Conservation (phyloP, 2,329 filamentous ascomycete species). For the Allantophomopsis lycopodina region DNA sequence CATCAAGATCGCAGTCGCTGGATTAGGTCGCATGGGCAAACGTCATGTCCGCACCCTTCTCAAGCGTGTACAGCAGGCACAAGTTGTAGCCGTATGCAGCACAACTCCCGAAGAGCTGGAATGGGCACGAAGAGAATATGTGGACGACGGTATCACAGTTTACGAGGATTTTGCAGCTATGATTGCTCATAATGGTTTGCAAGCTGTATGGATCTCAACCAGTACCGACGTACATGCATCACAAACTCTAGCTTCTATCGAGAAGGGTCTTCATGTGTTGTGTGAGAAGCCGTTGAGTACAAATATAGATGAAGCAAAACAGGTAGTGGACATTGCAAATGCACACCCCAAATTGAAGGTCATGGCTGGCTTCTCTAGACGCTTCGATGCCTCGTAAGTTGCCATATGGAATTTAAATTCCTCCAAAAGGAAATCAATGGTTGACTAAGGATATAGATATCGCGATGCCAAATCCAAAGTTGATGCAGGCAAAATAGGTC, state of each 20-base stretch:
- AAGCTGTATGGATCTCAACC: constrained; percentile 14
- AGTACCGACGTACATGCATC: constrained; percentile 20
- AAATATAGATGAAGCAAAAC: constrained; percentile 12
- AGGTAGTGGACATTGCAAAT: constrained; percentile 21
- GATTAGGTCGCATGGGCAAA: constrained; percentile 33
- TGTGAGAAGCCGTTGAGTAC: constrained; percentile 25
- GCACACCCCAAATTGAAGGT: constrained; percentile 23
- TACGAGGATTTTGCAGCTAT: constrained; percentile 4
- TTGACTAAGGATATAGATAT: constrained; percentile 6
- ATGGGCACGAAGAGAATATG: constrained; percentile 5
- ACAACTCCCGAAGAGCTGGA: constrained; percentile 24
- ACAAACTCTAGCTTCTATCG: constrained; percentile 19
- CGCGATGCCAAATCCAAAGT: constrained; percentile 21
- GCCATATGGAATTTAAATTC: no score
- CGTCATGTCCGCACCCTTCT: constrained; percentile 32
- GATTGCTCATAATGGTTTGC: constrained; percentile 3
- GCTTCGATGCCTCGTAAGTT: constrained; percentile 25
- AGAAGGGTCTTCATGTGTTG: constrained; percentile 21
- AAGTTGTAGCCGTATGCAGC: constrained; percentile 31
- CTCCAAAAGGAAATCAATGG: no score
- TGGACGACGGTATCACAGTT: constrained; percentile 1
- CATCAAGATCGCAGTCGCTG: constrained; percentile 28
- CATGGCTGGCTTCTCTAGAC: constrained; percentile 28
- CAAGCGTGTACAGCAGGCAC: constrained; percentile 27
- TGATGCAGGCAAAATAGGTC: constrained; percentile 21